Evolutionary conservation across 208 protist genomes (phyloP).

Genomic region (Tetramitus jugosus): DNA sequence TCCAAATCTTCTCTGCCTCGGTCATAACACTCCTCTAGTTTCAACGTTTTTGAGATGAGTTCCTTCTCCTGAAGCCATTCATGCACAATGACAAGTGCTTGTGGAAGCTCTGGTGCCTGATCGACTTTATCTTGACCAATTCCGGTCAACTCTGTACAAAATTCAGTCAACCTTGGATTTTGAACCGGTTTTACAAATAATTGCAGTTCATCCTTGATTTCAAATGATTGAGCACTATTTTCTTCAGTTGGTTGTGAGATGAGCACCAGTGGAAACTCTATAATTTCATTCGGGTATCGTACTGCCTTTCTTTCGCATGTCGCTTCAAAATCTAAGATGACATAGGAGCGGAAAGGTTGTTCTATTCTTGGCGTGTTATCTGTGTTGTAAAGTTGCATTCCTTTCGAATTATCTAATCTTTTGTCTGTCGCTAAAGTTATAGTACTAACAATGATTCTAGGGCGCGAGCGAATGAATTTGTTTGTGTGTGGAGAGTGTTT

Average conservation of each 20-base stretch:
- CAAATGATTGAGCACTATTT: constrained; percentile 52
- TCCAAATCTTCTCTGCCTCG: too few relatives aligned
- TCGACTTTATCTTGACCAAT: constrained; percentile 82
- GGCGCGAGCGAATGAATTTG: too few relatives aligned
- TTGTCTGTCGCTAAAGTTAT: too few relatives aligned
- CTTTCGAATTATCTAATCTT: too few relatives aligned
- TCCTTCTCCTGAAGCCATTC: not conserved
- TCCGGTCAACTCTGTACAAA: constrained; percentile 85
- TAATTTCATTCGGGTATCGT: constrained; percentile 76
- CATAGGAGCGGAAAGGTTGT: constrained; percentile 40
- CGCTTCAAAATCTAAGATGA: constrained; percentile 77
- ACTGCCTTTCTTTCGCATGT: constrained; percentile 62
- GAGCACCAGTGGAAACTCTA: constrained; percentile 86
- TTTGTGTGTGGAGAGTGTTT: too few relatives aligned
- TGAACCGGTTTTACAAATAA: constrained; percentile 68
- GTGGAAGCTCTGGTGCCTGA: constrained; percentile 35
- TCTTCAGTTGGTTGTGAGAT: constrained; percentile 33
- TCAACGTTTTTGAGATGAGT: too few relatives aligned
- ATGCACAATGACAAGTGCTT: not conserved
- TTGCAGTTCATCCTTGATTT: constrained; percentile 59
- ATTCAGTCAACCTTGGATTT: constrained; percentile 63
- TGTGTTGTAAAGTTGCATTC: too few relatives aligned
- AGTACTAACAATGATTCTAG: too few relatives aligned
- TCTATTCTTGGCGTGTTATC: too few relatives aligned
- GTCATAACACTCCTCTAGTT: too few relatives aligned